These are phyloP conservation scores for Sinapis alba DNA, from an alignment of 441 rosid species.

Conservation along the genomic window DNA sequence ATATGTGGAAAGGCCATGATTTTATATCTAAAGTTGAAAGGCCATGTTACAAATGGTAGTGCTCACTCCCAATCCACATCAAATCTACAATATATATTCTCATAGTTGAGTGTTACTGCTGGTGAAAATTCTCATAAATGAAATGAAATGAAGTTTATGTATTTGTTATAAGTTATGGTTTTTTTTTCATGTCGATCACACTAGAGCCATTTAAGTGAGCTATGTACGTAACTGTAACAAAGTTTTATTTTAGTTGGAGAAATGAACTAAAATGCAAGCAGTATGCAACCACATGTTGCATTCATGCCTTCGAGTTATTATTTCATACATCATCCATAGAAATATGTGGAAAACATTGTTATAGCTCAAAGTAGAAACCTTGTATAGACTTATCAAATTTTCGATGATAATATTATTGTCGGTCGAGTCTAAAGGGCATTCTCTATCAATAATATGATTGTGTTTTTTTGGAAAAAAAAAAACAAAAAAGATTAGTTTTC, in stretches of 20 bases:
- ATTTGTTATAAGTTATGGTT: not conserved
- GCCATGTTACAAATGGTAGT: constrained; percentile 28
- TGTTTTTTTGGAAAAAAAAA: constrained; percentile 7
- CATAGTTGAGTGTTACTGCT: not conserved
- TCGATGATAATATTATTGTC: not conserved
- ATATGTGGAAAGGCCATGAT: constrained; percentile 35
- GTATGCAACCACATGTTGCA: not conserved
- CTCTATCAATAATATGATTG: constrained; percentile 4
- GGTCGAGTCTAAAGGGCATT: not conserved
- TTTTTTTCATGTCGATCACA: constrained; percentile 14
- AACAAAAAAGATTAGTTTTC: not conserved
- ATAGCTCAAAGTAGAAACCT: constrained; percentile 31
- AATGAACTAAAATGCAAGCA: not conserved
- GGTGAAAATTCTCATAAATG: not conserved
- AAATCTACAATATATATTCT: constrained; percentile 14
- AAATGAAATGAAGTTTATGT: constrained; percentile 2
- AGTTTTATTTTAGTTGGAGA: not conserved
- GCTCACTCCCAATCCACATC: constrained; percentile 11
- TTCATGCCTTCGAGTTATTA: not conserved
- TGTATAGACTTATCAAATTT: constrained; percentile 6
- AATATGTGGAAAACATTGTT: constrained; percentile 25
- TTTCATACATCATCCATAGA: constrained; percentile 14
- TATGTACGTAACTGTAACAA: not conserved
- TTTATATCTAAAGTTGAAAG: constrained; percentile 28
- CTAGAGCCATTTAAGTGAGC: not conserved